Conservation (phyloP, 2,329 filamentous ascomycete genomes). For the Ceratocystis harringtonii region DNA sequence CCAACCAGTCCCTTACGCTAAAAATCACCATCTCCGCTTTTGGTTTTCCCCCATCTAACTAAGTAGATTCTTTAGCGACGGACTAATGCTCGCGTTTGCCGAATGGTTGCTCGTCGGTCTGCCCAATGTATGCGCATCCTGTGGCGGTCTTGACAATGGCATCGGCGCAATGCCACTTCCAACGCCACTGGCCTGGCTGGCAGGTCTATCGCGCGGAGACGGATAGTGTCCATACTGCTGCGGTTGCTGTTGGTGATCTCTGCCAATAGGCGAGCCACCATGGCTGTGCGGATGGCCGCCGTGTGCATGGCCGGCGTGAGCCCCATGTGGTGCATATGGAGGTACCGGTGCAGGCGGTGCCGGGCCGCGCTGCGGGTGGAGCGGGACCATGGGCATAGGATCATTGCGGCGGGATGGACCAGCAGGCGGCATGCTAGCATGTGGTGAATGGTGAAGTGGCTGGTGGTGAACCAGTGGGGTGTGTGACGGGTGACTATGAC, state of each 20-base stretch:
- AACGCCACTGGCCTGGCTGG: background rate
- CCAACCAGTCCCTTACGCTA: too few relatives aligned
- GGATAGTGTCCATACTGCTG: constrained; percentile 19
- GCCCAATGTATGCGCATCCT: constrained; percentile 27
- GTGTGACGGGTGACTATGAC: background rate
- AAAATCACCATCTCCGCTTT: background rate
- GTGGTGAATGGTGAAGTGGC: constrained; percentile 10
- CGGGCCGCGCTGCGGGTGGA: constrained; percentile 7
- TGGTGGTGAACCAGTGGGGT: background rate
- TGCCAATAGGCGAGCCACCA: constrained; percentile 9
- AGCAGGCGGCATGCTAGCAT: constrained; percentile 7
- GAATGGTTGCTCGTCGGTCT: constrained; percentile 37
- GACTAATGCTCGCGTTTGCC: constrained; percentile 50
- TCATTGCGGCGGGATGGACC: constrained; percentile 6
- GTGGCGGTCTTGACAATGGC: constrained; percentile 14
- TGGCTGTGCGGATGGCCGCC: background rate
- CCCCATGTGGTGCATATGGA: background rate
- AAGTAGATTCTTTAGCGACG: constrained; percentile 59
- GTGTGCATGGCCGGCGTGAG: background rate
- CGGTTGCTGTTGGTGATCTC: background rate
- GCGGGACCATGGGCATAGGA: constrained; percentile 4
- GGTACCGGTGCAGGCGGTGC: background rate
- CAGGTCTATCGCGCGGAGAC: constrained; percentile 4
- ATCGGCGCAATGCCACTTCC: background rate
- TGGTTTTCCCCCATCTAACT: constrained; percentile 31